Evolutionary conservation across 441 rosid species (phyloP), one percentile per base, ranked within the genome.

Genomic region (Gossypium lobatum): DNA sequence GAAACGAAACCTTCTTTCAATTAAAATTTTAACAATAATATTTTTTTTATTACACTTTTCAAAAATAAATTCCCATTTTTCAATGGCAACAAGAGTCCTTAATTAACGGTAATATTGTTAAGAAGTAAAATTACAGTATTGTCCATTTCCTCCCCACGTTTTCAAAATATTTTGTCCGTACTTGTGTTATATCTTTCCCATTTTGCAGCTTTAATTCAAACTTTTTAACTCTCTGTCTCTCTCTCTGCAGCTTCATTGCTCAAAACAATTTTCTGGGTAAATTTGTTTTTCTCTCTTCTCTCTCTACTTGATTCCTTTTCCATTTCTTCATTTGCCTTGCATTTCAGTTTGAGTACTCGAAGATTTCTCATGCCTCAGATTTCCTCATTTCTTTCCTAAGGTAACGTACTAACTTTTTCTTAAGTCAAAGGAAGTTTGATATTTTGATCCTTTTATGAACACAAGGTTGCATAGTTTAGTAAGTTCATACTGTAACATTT

Each of bases 161-260:
- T 75, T 75, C 11, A 26, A 45, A 7, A 48, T 5, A 5, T 0
- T 57, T 20, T 9, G 6, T 20, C 0, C 5, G 1, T 57, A 17
- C 46, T 78, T 76, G 55, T 37, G 28, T 23, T 72, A 71, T 66
- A 46, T 48, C 75, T 42, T 46, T 72, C 68, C 63, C 60, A 37
- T 23, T 50, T 72, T 31, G 28, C 85, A 79, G 83, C 85, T 85
- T 85, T 83, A 83, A 83, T 85, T 85, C 86, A 83, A 86, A 88
- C 76, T 81, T 82, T 77, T 78, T 18, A 65, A 59, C 31, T 23
- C 26, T 25, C 26, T 8, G 16, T 54, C 9, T 16, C 10, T 28
- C 23, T 28, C 62, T 69, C 60, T 63, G 7, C 6, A 3, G 7
- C 67, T 63, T 16, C 48, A 17, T 63, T 9, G 68, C 26, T 37